Conservation (phyloP, 2,329 filamentous ascomycete species). For the Verruconis gallopava region DNA sequence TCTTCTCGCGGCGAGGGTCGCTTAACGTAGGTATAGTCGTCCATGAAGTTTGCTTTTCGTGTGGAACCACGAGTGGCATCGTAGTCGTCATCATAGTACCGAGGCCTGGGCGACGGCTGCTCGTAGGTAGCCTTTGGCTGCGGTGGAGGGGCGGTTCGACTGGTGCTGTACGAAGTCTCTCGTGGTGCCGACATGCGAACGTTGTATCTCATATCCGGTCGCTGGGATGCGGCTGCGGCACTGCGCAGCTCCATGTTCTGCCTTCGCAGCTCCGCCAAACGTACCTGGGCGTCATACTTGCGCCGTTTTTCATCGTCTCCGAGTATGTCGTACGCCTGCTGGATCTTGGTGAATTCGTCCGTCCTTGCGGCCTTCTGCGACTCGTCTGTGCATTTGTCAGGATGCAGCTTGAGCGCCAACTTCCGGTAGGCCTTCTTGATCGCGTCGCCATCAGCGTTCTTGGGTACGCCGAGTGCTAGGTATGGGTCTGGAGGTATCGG, state of each 20-base stretch:
- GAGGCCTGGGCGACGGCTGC: neutral
- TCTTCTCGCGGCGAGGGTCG: conserved; percentile 1
- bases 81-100: conserved; percentile 5
- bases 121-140: conserved; percentile 2
- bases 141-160: neutral
- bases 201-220: neutral
- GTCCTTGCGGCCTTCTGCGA: conserved; percentile 64
- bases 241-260: conserved; percentile 23
- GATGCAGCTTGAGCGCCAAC: conserved; percentile 76
- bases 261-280: conserved; percentile 50
- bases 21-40: neutral
- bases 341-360: conserved; percentile 82
- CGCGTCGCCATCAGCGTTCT: conserved; percentile 53
- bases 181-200: conserved; percentile 7
- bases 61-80: conserved; percentile 1
- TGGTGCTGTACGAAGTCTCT: conserved; percentile 3
- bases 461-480: conserved; percentile 58
- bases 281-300: conserved; percentile 67
- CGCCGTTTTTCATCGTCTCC: conserved; percentile 59
- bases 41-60: conserved; percentile 1
- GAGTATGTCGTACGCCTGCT: conserved; percentile 84
- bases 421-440: conserved; percentile 77
- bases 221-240: neutral
- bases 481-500: conserved; percentile 60
- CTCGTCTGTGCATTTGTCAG: conserved; percentile 69